A percentile compares a stretch with the other conserved stretches of the same genome.
phyloP scores from a whole-genome alignment of 2,329 filamentous ascomycete genomes.

The Aspergillus viridinutans region DNA sequence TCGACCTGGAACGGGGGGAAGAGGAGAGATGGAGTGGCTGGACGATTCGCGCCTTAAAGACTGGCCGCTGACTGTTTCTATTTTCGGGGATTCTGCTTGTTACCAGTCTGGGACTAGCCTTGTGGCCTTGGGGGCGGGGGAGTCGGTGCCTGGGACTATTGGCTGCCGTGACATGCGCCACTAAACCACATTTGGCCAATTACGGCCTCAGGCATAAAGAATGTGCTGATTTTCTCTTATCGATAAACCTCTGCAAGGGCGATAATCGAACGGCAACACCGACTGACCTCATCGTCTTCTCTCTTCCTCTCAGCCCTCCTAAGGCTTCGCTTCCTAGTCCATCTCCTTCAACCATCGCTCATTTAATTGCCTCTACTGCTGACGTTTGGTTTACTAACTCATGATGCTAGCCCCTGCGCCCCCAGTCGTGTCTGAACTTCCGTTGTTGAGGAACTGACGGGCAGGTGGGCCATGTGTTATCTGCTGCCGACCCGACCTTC shows the following conservation, averaged over 20 bases:
- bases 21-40: slow-evolving; percentile 16
- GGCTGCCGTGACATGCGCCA: slow-evolving; percentile 11
- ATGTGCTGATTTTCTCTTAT: slow-evolving; percentile 14
- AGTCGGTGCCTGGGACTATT: slow-evolving; percentile 16
- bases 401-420: neutral
- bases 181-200: neutral
- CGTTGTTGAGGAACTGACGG: neutral
- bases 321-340: neutral
- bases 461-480: slow-evolving; percentile 16
- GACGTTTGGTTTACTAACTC: neutral
- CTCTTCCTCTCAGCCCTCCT: neutral
- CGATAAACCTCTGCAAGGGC: slow-evolving; percentile 19
- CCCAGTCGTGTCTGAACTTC: neutral
- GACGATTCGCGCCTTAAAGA: slow-evolving; percentile 19
- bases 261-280: slow-evolving; percentile 7
- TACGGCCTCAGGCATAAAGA: neutral
- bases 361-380: neutral
- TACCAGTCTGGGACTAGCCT: slow-evolving; percentile 21
- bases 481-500: slow-evolving; percentile 4
- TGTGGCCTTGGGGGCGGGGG: slow-evolving; percentile 24
- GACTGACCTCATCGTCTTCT: neutral
- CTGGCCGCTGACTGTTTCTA: slow-evolving; percentile 28
- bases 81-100: slow-evolving; percentile 27
- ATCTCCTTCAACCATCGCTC: neutral
- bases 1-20: slow-evolving; percentile 3